Evolutionary conservation across 352 stramenopile species (phyloP).

Genomic region (Achlya hypogyna): DNA sequence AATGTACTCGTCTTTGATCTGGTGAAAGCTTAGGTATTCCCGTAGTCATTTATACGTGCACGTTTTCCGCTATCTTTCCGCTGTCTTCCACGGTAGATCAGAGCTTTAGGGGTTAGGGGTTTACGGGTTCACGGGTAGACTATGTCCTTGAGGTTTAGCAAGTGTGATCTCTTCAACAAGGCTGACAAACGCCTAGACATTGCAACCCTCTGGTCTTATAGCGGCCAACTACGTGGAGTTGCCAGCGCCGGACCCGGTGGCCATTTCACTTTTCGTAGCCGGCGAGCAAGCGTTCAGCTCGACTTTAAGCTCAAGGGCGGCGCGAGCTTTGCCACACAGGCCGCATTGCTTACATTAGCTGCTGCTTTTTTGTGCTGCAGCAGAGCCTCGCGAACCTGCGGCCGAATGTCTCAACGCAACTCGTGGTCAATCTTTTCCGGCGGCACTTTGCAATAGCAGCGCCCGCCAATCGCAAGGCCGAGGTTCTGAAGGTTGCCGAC

Average conservation of each 20-base stretch:
- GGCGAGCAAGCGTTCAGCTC: constrained; percentile 53
- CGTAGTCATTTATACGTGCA: too few relatives aligned
- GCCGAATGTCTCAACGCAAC: constrained; percentile 45
- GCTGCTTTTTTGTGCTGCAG: constrained; percentile 56
- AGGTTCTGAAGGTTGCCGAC: constrained; percentile 59
- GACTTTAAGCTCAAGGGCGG: constrained; percentile 57
- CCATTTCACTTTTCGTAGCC: constrained; percentile 46
- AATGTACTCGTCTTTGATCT: too few relatives aligned
- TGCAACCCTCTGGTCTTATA: too few relatives aligned
- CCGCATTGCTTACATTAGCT: constrained; percentile 75
- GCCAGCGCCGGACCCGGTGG: constrained; percentile 24
- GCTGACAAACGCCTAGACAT: too few relatives aligned
- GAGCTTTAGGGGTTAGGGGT: too few relatives aligned
- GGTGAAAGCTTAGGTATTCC: too few relatives aligned
- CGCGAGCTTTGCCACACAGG: constrained; percentile 64
- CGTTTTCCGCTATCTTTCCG: too few relatives aligned
- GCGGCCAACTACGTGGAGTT: constrained; percentile 55
- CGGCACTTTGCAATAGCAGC: constrained; percentile 43
- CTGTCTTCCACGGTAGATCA: too few relatives aligned
- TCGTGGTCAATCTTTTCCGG: constrained; percentile 54
- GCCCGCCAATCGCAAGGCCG: constrained; percentile 25
- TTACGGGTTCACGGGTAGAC: too few relatives aligned
- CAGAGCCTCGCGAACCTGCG: constrained; percentile 56
- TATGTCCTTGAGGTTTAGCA: too few relatives aligned
- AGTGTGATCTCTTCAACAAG: too few relatives aligned